Base-by-base conservation (phyloP, 352 stramenopile species). In the Globisporangium cederbergense region DNA sequence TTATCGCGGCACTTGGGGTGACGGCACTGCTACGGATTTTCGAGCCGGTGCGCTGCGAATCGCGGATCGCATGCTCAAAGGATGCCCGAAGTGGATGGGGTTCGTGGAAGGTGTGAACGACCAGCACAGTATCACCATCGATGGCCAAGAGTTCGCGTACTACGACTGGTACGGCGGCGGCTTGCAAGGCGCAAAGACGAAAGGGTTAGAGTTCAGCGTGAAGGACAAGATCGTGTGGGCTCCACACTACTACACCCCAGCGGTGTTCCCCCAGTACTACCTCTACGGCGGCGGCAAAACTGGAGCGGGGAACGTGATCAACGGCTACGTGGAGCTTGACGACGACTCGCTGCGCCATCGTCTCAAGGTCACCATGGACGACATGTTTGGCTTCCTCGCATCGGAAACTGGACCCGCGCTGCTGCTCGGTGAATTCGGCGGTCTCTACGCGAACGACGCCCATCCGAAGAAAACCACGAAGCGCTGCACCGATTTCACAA, bases 101-200 rank as follows among this genome's bases (percentile, higher is more conserved):
- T 78, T 80, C 52, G 73, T 80, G 8, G 71, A 80, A 70, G 73
- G 73, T 14, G 55, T 80, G 9, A 75, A 77, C 52, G 64, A 6
- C 4, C 60, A 71, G 49, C 71, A 67, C 36, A 55, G 65, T 1
- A 16, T 79, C 30, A 45, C 47, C 10, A 68, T 80, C n/a, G 68
- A 79, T 22, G 71, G 68, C 14, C 36, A 64, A 36, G 53, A 59
- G 0, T 75, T 72, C 32, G 52, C 34, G 5, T 79, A 77, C 60
- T 77, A 74, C 56, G 73, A 80, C 42, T 80, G 73, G 73, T 80
- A 73, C 60, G 73, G 73, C 34, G 73, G 73, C 4, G 73, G 73
- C 0, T 52, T 80, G 14, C 71, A 80, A 18, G 67, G 60, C 11
- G 73, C 70, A 11, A 72, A 70, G 59, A 67, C 46, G 1, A 58